Evolutionary conservation across 257 asterid species (phyloP).

Genomic region (Lycium ferocissimum): DNA sequence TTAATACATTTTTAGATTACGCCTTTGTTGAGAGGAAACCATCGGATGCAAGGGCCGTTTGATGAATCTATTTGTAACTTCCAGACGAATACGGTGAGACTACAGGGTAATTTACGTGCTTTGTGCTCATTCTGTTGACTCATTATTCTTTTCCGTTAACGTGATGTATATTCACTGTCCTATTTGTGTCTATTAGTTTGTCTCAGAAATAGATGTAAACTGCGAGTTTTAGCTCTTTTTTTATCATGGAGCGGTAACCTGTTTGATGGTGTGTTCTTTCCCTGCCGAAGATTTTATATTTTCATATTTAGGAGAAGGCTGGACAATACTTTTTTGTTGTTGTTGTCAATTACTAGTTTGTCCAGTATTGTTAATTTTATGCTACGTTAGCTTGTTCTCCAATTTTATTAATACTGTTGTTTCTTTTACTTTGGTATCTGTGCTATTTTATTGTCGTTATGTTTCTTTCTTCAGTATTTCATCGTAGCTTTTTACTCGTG

Average conservation of each 20-base stretch:
- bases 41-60: slow-evolving; percentile 62
- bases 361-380: no score
- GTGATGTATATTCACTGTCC: neutral
- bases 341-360: no score
- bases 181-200: slow-evolving; percentile 4
- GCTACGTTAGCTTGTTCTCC: no score
- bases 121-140: slow-evolving; percentile 7
- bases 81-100: slow-evolving; percentile 69
- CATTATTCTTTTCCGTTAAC: neutral
- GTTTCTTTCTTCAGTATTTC: no score
- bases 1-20: slow-evolving; percentile 55
- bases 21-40: slow-evolving; percentile 53
- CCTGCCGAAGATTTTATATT: slow-evolving; percentile 14
- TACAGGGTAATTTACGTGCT: slow-evolving; percentile 55
- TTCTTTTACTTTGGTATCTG: no score
- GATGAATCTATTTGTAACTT: slow-evolving; percentile 51
- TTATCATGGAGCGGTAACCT: slow-evolving; percentile 12
- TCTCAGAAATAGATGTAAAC: neutral
- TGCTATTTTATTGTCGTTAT: no score
- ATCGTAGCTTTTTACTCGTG: no score
- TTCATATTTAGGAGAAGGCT: neutral
- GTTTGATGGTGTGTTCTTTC: neutral
- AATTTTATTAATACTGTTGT: no score
- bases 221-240: neutral
- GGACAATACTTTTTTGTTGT: neutral